Base-by-base conservation (phyloP, 495 filamentous ascomycete genomes). In the Trichoderma asperelloides region DNA sequence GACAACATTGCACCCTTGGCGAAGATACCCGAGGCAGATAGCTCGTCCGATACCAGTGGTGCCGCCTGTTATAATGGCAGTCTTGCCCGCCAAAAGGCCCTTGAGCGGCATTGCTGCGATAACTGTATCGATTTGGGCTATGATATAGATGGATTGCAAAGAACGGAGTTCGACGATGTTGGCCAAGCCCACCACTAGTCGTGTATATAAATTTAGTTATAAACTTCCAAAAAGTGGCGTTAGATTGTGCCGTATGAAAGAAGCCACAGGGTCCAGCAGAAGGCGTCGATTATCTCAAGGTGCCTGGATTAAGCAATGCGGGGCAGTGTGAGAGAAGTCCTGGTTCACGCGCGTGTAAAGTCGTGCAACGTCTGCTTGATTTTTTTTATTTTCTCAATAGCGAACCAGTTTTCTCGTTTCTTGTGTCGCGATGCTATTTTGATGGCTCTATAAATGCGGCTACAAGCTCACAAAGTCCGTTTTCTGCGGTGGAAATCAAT, bases 31-130 rank as follows among this genome's bases (percentile, higher is more conserved):
- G 55, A 93, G 82, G 51, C 87, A 82, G 68, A 92, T 91, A 69
- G 89, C 89, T 39, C 89, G 82, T 60, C 90, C 90, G 70, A 93
- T 93, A 66, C 90, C 90, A 1, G 89, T 91, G 1, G 88, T 84
- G 51, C 88, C 88, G 69, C 90, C 90, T 5, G 90, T 92, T 69
- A 93, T 87, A 73, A 89, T 88, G 74, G 88, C 88, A 3, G 87
- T 86, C 72, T 91, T 91, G 75, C 82, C 83, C 66, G 78, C 75
- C 49, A 93, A 82, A 69, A 91, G 80, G 72, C 84, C 81, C 6
- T 77, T 74, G 21, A 74, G 65, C 9, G 78, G 71, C 79, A 81
- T 81, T 40, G n/a, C 16, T n/a, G 49, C 70, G 18, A 18, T 16
- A 9, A 6, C 21, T 6, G 47, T 51, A 21, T 8, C 47, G 47